These are phyloP conservation scores for Podospora bellae-mahoneyi DNA, from an alignment of 495 filamentous ascomycete species.

Conservation along the genomic window DNA sequence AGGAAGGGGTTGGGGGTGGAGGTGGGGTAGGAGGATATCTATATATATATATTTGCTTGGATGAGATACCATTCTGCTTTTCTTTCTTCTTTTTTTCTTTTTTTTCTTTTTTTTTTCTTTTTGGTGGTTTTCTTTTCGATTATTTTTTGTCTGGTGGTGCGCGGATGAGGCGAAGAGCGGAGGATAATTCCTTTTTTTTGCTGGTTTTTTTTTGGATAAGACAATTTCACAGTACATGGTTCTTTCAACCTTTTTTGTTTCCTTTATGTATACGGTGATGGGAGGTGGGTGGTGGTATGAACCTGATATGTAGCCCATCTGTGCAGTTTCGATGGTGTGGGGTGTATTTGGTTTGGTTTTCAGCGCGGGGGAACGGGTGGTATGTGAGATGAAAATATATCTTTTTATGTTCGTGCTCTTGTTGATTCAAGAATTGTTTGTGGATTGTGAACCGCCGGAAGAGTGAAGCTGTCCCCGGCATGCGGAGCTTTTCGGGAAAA, in stretches of 20 bases:
- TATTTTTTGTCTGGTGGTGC: conserved; percentile 1
- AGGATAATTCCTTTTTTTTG: not conserved
- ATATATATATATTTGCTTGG: conserved; percentile 6
- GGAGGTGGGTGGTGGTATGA: not conserved
- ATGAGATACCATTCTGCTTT: conserved; percentile 33
- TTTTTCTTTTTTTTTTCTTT: conserved; percentile 1
- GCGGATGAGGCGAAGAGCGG: not conserved
- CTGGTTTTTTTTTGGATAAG: not conserved
- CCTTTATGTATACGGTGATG: not conserved
- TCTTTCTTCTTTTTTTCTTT: conserved; percentile 11
- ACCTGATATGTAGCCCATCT: not conserved
- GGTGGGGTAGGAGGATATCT: not conserved
- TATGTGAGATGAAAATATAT: not conserved
- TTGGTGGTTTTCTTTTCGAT: not conserved
- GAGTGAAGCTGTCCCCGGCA: no score
- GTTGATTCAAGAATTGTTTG: not conserved
- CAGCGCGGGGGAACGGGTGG: not conserved
- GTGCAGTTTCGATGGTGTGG: not conserved
- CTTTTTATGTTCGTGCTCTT: not conserved
- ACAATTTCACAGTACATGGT: not conserved
- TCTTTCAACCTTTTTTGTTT: not conserved
- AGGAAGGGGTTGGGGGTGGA: no score
- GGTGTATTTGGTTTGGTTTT: no score
- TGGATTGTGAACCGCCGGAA: no score
- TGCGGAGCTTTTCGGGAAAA: not conserved